phyloP scores from a whole-genome alignment of 2,329 filamentous ascomycete genomes.

The Xylariaceae sp. region DNA sequence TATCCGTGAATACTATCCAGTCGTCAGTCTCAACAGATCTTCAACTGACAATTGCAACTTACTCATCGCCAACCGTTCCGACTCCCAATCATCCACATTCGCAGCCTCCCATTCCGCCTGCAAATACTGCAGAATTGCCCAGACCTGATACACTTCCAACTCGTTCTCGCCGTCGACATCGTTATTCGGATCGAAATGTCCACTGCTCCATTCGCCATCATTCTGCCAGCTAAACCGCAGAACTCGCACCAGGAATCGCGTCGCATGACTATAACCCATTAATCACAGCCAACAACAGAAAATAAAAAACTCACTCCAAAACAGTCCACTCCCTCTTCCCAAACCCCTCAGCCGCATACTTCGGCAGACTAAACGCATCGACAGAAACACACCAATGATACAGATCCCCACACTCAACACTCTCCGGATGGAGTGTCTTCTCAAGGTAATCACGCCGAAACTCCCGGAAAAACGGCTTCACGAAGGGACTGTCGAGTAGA shows the following conservation, averaged over 20 bases:
- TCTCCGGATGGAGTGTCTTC: conserved; percentile 12
- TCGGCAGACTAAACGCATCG: conserved; percentile 21
- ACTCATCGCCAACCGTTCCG: conserved; percentile 9
- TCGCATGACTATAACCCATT: conserved; percentile 19
- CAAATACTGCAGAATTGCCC: conserved; percentile 27
- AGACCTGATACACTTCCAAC: conserved; percentile 28
- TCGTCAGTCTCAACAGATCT: too few relatives aligned
- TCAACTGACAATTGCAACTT: neutral
- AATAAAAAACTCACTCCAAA: conserved; percentile 21
- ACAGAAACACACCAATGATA: conserved; percentile 15
- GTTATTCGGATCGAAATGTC: conserved; percentile 22
- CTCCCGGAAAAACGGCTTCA: conserved; percentile 29
- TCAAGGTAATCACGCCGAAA: conserved; percentile 29
- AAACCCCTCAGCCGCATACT: conserved; percentile 11
- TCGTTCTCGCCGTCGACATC: conserved; percentile 25
- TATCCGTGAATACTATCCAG: neutral
- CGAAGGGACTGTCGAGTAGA: conserved; percentile 23
- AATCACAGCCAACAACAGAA: neutral
- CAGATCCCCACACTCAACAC: conserved; percentile 23
- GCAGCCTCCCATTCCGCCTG: conserved; percentile 30
- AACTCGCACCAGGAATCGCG: conserved; percentile 27
- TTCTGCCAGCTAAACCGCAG: conserved; percentile 28
- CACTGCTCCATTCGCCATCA: conserved; percentile 26
- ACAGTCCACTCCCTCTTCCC: conserved; percentile 25
- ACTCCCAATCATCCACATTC: conserved; percentile 25